phyloP scores from a whole-genome alignment of 352 stramenopile species.

The Elongisporangium prolatum region DNA sequence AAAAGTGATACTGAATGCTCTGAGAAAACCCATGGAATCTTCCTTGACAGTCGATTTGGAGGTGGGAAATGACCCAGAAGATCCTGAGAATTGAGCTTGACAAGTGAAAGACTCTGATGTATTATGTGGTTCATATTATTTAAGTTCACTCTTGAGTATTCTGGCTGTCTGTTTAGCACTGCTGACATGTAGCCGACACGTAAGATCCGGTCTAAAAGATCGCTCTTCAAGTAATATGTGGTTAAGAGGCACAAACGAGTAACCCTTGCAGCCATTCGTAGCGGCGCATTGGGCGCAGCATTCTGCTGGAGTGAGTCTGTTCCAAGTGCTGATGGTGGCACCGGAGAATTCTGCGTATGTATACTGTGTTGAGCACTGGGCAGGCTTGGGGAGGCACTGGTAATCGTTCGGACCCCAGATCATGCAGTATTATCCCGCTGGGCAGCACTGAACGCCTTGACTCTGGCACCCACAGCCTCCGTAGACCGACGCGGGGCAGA shows the following conservation, averaged over 20 bases:
- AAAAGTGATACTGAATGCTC: too few species aligned
- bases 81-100: too few species aligned
- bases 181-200: background rate
- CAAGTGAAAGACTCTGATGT: too few species aligned
- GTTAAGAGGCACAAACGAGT: constrained; percentile 41
- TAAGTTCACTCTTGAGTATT: too few species aligned
- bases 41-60: too few species aligned
- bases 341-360: constrained; percentile 42
- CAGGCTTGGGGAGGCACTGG: constrained; percentile 27
- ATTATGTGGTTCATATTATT: too few species aligned
- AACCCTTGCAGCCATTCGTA: constrained; percentile 37
- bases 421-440: constrained; percentile 33
- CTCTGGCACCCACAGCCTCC: background rate
- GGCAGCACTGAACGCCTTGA: constrained; percentile 17
- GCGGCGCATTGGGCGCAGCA: constrained; percentile 39
- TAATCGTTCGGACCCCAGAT: constrained; percentile 31
- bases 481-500: background rate
- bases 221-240: constrained; percentile 24
- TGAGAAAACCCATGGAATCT: too few species aligned
- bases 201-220: too few species aligned
- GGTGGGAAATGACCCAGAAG: too few species aligned
- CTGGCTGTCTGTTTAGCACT: background rate
- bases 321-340: constrained; percentile 30
- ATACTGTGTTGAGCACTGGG: constrained; percentile 28
- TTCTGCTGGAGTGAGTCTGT: constrained; percentile 19